A percentile compares a stretch with the other conserved stretches of the same genome.
phyloP scores from a whole-genome alignment of 2,329 filamentous ascomycete genomes.

The Ascochyta fabae region DNA sequence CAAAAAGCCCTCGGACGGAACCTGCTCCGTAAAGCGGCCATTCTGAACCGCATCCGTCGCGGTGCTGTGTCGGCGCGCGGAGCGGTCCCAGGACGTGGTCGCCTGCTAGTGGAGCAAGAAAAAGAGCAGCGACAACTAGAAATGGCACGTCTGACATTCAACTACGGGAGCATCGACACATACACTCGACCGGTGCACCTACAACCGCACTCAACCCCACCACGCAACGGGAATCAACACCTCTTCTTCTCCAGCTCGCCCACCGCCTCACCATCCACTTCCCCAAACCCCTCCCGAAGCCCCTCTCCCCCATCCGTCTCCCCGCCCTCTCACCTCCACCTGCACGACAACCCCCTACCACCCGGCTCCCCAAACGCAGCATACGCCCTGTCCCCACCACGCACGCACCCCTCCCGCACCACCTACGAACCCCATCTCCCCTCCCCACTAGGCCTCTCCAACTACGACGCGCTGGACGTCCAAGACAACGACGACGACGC shows the following conservation, averaged over 20 bases:
- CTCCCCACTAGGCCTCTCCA: slow-evolving; percentile 51
- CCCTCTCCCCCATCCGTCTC: slow-evolving; percentile 17
- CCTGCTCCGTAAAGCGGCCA: slow-evolving; percentile 68
- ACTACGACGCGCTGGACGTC: slow-evolving; percentile 52
- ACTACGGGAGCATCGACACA: slow-evolving; percentile 42
- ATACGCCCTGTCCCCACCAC: slow-evolving; percentile 31
- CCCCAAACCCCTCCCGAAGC: slow-evolving; percentile 26
- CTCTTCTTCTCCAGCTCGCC: slow-evolving; percentile 27
- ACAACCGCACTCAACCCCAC: slow-evolving; percentile 21
- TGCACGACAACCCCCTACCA: neutral
- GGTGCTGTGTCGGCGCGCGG: slow-evolving; percentile 38
- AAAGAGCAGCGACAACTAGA: slow-evolving; percentile 41
- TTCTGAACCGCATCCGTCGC: slow-evolving; percentile 66
- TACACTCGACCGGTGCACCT: slow-evolving; percentile 36
- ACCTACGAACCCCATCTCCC: slow-evolving; percentile 45
- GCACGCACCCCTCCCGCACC: slow-evolving; percentile 22
- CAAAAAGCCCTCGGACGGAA: slow-evolving; percentile 57
- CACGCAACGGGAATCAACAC: slow-evolving; percentile 22
- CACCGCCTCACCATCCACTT: slow-evolving; percentile 21
- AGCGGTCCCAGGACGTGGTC: slow-evolving; percentile 24
- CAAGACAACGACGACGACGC: slow-evolving; percentile 23
- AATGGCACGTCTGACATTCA: slow-evolving; percentile 39
- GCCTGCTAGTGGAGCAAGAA: slow-evolving; percentile 37
- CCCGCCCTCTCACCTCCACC: slow-evolving; percentile 2
- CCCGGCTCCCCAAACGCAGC: slow-evolving; percentile 43